Evolutionary conservation across 2,329 filamentous ascomycete genomes (phyloP), one percentile per base, ranked within the genome.

Genomic region (Trichophyton rubrum): DNA sequence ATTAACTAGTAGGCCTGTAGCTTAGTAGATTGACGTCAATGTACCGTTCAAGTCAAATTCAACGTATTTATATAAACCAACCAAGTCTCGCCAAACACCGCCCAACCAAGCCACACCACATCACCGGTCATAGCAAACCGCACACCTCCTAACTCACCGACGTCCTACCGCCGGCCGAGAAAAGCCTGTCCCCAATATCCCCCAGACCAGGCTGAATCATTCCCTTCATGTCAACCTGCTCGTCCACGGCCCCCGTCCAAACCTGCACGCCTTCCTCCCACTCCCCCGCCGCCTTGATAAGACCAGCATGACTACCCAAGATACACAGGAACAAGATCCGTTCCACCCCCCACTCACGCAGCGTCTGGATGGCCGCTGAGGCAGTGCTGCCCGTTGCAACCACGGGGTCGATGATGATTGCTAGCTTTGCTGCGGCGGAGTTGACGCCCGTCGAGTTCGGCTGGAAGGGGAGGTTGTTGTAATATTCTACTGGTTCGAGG

Each of bases 331-430:
- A 83, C 47, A 96, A 76, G 60, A 97, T 85, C 62, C 82, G 81
- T 75, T 86, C 81, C n/a, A 90, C 89, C 30, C 92, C 92, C 91
- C 92, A 97, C 70, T 97, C 91, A 59, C 81, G 82, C 62, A 97
- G 78, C 0, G 89, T 90, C 70, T 93, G 88, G 69, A 97, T 95
- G 3, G 92, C 92, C 0, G 92, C 92, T 33, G 85, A 86, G 62
- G 89, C 89, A 2, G 92, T 97, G 1, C 89, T 90, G 41, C 92
- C 92, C 0, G 93, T 97, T 0, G 92, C 93, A 70, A 97, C 95
- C 67, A 97, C 84, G 2, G 92, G 93, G 71, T 97, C 92, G 56
- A 96, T 82, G 60, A 96, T 78, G 70, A 96, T 88, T 62, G 90
- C 90, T 11, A 96, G 79, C 22, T 82, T 79, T 1, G 82, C 72